Conservation (phyloP, 2,329 filamentous ascomycete genomes). For the Ophiostoma triangulosporum region DNA sequence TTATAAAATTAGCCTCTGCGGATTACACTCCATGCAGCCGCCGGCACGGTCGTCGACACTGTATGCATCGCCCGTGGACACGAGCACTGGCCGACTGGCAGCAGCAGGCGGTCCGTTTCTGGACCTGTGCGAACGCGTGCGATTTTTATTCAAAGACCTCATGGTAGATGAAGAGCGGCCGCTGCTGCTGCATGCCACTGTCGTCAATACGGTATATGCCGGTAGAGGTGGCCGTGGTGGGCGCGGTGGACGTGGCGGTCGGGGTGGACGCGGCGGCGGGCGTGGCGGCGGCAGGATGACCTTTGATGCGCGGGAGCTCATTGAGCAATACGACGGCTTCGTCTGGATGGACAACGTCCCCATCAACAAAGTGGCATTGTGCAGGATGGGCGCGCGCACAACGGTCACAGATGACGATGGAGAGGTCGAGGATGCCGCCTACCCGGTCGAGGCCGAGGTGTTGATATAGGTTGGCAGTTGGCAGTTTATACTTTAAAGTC, state of each 20-base stretch:
- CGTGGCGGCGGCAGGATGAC: constrained; percentile 22
- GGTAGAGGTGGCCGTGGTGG: constrained; percentile 21
- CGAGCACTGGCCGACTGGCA: constrained; percentile 29
- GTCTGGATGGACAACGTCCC: constrained; percentile 57
- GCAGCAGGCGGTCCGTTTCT: constrained; percentile 35
- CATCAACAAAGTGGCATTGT: constrained; percentile 63
- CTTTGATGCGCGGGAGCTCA: constrained; percentile 40
- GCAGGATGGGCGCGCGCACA: constrained; percentile 62
- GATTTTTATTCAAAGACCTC: constrained; percentile 39
- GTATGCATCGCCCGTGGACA: constrained; percentile 48
- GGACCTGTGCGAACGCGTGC: constrained; percentile 43
- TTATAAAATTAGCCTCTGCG: constrained; percentile 34
- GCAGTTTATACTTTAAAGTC: too few species aligned
- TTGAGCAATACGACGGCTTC: constrained; percentile 49
- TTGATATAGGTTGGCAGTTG: not conserved
- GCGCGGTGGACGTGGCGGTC: constrained; percentile 13
- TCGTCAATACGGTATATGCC: constrained; percentile 75
- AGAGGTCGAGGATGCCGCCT: constrained; percentile 36
- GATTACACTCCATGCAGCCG: constrained; percentile 48
- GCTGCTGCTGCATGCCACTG: constrained; percentile 68
- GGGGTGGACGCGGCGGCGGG: constrained; percentile 14
- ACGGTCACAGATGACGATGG: constrained; percentile 43
- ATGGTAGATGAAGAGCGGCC: constrained; percentile 46
- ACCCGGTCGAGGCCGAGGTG: constrained; percentile 40
- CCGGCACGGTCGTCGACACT: constrained; percentile 42